phyloP scores from a whole-genome alignment of 2,329 filamentous ascomycete genomes.

The Hypoxylon sp. region DNA sequence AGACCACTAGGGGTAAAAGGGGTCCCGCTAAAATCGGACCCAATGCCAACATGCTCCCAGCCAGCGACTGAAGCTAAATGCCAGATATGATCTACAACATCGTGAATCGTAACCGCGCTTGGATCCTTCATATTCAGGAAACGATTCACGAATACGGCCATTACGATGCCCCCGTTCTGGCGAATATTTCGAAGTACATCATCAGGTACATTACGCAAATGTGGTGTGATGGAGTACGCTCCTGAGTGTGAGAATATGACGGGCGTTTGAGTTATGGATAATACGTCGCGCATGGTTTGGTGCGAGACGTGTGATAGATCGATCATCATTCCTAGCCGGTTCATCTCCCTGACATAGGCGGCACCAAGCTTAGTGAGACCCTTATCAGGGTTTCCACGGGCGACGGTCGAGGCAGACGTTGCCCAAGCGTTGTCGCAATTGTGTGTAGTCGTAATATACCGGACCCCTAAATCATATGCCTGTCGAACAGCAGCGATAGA shows the following conservation, averaged over 20 bases:
- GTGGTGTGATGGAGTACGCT: constrained; percentile 48
- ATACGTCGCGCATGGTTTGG: constrained; percentile 52
- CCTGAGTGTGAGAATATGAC: constrained; percentile 55
- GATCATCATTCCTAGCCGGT: constrained; percentile 56
- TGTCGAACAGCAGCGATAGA: constrained; percentile 56
- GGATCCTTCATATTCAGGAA: constrained; percentile 53
- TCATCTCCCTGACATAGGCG: constrained; percentile 55
- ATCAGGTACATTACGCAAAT: constrained; percentile 59
- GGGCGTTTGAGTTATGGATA: constrained; percentile 49
- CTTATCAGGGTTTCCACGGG: constrained; percentile 44
- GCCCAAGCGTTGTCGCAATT: constrained; percentile 55
- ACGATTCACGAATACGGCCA: constrained; percentile 58
- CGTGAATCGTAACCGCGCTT: constrained; percentile 53
- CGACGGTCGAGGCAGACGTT: constrained; percentile 52
- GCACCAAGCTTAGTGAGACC: constrained; percentile 50
- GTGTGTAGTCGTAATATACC: constrained; percentile 58
- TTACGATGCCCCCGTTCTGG: constrained; percentile 59
- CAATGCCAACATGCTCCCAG: constrained; percentile 58
- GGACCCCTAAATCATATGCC: constrained; percentile 55
- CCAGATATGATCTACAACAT: constrained; percentile 56
- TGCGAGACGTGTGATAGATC: constrained; percentile 54
- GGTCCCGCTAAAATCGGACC: constrained; percentile 57
- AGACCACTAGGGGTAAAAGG: constrained; percentile 49
- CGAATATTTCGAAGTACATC: constrained; percentile 56
- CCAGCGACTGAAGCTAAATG: constrained; percentile 52